Base-by-base conservation (phyloP, 176 grass and related monocot genomes). In the Eleusine coracana region DNA sequence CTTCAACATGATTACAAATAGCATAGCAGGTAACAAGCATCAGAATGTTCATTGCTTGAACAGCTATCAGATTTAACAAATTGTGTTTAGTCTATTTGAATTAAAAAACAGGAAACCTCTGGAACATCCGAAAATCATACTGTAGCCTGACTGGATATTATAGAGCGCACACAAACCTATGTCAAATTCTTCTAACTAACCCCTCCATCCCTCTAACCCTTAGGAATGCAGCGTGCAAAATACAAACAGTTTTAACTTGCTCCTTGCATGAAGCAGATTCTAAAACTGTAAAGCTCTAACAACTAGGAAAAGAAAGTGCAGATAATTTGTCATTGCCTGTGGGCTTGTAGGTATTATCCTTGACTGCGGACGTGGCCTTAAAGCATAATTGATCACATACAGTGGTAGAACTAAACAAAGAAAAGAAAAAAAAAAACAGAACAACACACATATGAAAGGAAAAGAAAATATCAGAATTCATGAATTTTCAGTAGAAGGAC, bases 371-470 rank as follows among this genome's bases (percentile, higher is more conserved):
- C 20, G 40, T 2, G 17, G 62, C 5, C 15, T 34, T 44, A 66
- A 34, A 80, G 42, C 39, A 79, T 39, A 39, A 75, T 23, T 68
- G 15, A 49, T 28, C 48, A 82, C n/a, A 65, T 45, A 40, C 34
- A 50, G 61, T 31, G 18, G 28, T 48, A 50, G 46, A 81, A 71
- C 72, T 68, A 85, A 82, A 34, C 31, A 34, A 34, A 34, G 31
- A 34, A 41, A 39, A 86, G 66, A 56, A 9, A 27, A 77, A 17
- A 39, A 17, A n/a, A 68, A 80, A 17, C 66, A 66, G n/a, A 10
- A 12, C 11, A 10, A 12, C 11, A 80, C n/a, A 64, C 8, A 68
- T 61, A 52, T 36, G 52, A 80, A 59, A 27, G 20, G 45, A 28
- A 28, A 37, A 34, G 56, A n/a, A 16, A 62, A 70, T 31, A 71